Evolutionary conservation across 148 eudicot genomes (phyloP).

Genomic region (Fagopyrum tataricum): DNA sequence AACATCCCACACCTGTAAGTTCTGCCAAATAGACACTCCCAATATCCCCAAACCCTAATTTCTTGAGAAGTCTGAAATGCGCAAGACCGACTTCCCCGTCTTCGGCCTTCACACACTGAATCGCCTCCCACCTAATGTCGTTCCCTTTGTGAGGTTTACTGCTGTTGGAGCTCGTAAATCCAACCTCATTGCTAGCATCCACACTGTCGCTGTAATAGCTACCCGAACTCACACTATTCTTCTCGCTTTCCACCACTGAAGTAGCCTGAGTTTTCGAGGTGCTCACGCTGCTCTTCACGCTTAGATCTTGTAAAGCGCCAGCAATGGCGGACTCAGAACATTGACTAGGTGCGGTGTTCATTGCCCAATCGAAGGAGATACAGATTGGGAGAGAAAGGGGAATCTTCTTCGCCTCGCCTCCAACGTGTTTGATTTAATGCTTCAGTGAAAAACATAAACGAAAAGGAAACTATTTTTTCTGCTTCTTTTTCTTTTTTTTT

Average conservation of each 20-base stretch:
- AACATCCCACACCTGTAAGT: conserved; percentile 52
- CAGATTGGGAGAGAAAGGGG: background rate
- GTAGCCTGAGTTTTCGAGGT: conserved; percentile 14
- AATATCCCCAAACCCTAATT: conserved; percentile 85
- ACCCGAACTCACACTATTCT: conserved; percentile 42
- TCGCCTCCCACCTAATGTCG: conserved; percentile 65
- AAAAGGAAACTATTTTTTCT: too few species aligned
- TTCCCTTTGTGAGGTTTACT: conserved; percentile 71
- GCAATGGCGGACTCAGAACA: conserved; percentile 16
- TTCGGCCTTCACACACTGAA: conserved; percentile 41
- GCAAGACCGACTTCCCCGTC: conserved; percentile 63
- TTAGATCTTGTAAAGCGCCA: conserved; percentile 30
- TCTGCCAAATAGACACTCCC: conserved; percentile 91
- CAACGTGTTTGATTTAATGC: conserved; percentile 36
- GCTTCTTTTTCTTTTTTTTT: background rate
- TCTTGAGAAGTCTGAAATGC: conserved; percentile 69
- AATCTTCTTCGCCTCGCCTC: background rate
- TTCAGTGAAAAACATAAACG: conserved; percentile 13
- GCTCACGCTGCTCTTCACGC: conserved; percentile 19
- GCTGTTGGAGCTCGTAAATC: background rate
- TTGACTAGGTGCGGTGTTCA: conserved; percentile 20
- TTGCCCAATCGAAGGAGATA: conserved; percentile 13
- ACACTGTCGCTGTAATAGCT: conserved; percentile 24
- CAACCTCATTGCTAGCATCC: conserved; percentile 8
- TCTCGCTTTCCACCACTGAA: conserved; percentile 28